phyloP scores from a whole-genome alignment of 345 rosid genomes.

The Xanthoceras sorbifolium region DNA sequence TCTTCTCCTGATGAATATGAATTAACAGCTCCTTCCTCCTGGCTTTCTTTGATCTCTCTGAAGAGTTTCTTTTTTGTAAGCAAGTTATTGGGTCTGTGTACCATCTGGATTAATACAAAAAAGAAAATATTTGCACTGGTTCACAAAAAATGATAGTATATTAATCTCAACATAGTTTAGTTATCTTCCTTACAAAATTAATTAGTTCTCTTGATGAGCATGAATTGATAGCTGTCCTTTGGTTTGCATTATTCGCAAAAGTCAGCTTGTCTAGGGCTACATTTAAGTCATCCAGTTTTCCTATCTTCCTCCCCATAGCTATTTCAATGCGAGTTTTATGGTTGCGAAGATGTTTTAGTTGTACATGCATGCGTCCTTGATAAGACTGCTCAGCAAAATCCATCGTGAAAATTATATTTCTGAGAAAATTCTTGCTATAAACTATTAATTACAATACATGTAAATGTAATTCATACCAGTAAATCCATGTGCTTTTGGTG shows the following conservation, averaged over 20 bases:
- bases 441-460: too few species aligned
- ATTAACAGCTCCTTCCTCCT: background rate
- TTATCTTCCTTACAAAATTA: too few species aligned
- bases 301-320: background rate
- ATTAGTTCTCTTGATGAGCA: too few species aligned
- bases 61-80: constrained; percentile 13
- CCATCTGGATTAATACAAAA: constrained; percentile 3
- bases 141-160: too few species aligned
- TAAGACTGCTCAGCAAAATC: too few species aligned
- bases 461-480: too few species aligned
- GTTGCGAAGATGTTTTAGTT: background rate
- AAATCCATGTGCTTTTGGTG: too few species aligned
- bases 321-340: background rate
- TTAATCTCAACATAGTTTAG: too few species aligned
- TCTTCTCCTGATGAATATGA: background rate
- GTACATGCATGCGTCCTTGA: too few species aligned
- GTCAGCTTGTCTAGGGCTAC: background rate
- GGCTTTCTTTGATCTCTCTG: constrained; percentile 1
- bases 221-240: background rate
- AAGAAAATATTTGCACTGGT: too few species aligned
- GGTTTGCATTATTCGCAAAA: constrained; percentile 10
- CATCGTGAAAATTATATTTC: too few species aligned
- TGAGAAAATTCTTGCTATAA: too few species aligned
- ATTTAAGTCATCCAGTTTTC: background rate
- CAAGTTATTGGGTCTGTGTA: constrained; percentile 14